A percentile compares a stretch with the other conserved stretches of the same genome.
Conservation (phyloP, 2,329 filamentous ascomycete genomes). For the Elsinoe fawcettii region DNA sequence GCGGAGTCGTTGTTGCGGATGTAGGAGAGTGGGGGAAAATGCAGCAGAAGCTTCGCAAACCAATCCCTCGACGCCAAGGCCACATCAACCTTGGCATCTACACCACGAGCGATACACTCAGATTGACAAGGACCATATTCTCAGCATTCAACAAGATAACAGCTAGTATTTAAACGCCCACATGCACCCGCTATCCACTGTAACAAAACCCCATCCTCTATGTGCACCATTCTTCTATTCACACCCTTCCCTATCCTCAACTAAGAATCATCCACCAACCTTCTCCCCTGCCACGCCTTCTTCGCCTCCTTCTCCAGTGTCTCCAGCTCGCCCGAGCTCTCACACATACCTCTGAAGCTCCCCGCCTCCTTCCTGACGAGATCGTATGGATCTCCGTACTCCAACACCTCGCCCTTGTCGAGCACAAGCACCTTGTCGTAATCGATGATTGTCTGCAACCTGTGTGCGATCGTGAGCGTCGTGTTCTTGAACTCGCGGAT, state of each 20-base stretch:
- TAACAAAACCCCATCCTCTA: background rate
- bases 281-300: slow-evolving; percentile 38
- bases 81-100: background rate
- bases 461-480: slow-evolving; percentile 92
- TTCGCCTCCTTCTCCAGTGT: slow-evolving; percentile 49
- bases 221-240: background rate
- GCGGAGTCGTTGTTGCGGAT: too few species aligned
- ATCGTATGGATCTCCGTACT: slow-evolving; percentile 85
- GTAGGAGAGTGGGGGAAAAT: too few species aligned
- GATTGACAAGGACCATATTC: background rate
- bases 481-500: slow-evolving; percentile 87
- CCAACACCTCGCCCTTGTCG: slow-evolving; percentile 78
- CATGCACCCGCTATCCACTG: background rate
- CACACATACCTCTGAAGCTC: slow-evolving; percentile 59
- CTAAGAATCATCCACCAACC: slow-evolving; percentile 31
- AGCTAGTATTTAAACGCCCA: background rate
- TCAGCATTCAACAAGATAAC: background rate
- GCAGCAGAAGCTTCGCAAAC: too few species aligned
- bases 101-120: background rate
- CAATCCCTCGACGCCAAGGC: too few species aligned
- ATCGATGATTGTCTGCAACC: slow-evolving; percentile 92
- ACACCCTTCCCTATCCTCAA: background rate
- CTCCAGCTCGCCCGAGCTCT: slow-evolving; percentile 58
- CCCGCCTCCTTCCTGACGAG: slow-evolving; percentile 65
- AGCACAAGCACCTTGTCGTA: slow-evolving; percentile 96